These are phyloP conservation scores for Colletotrichum tofieldiae DNA, from an alignment of 2,329 filamentous ascomycete species.

Conservation along the genomic window DNA sequence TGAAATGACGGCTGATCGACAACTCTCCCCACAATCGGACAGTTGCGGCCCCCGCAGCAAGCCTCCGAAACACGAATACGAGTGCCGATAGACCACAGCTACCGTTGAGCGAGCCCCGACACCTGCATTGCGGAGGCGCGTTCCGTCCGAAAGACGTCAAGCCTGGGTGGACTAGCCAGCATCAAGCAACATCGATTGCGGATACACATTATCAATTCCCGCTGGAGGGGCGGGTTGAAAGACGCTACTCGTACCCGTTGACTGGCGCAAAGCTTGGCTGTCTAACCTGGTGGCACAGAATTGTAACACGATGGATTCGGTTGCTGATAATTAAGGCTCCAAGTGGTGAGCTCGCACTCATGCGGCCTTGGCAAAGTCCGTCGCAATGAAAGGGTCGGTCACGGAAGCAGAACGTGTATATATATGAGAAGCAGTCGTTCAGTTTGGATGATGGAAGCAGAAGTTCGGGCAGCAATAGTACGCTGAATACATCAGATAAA, in stretches of 20 bases:
- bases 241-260: constrained; percentile 3
- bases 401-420: background rate
- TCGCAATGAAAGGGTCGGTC: background rate
- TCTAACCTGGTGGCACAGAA: background rate
- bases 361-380: background rate
- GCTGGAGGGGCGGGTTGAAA: background rate
- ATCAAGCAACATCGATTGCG: background rate
- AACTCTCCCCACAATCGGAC: background rate
- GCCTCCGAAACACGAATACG: constrained; percentile 32
- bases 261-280: constrained; percentile 11
- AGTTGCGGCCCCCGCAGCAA: constrained; percentile 13
- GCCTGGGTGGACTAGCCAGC: background rate
- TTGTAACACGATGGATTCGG: background rate
- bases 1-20: constrained; percentile 22
- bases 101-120: background rate
- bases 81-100: background rate
- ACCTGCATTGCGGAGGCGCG: background rate
- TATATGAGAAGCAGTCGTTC: constrained; percentile 10
- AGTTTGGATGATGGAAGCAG: background rate
- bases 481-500: background rate
- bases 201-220: background rate
- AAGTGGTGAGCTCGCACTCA: background rate
- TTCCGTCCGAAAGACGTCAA: background rate
- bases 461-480: background rate
- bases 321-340: background rate